A percentile compares a stretch with the other conserved stretches of the same genome.
Conservation (phyloP, 2,329 filamentous ascomycete species). For the Xylariaceae sp. region DNA sequence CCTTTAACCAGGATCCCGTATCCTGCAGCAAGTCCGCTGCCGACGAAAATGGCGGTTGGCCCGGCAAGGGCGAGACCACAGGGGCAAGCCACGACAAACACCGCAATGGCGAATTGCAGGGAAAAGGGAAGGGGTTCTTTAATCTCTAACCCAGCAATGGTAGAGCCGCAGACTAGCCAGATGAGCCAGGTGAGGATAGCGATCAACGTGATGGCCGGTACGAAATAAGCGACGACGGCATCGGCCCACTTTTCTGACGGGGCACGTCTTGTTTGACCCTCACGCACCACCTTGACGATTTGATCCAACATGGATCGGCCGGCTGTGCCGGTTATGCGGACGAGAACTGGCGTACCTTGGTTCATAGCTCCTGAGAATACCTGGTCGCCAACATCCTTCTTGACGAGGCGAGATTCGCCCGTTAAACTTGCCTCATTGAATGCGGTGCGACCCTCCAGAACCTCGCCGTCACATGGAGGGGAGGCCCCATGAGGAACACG, state of each 20-base stretch:
- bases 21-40: constrained; percentile 71
- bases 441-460: constrained; percentile 57
- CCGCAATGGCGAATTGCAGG: constrained; percentile 76
- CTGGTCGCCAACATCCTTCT: constrained; percentile 56
- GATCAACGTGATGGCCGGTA: constrained; percentile 64
- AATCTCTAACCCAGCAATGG: constrained; percentile 47
- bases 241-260: constrained; percentile 73
- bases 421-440: constrained; percentile 93
- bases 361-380: constrained; percentile 74
- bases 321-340: constrained; percentile 58
- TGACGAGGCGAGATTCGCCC: constrained; percentile 64
- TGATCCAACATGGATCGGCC: constrained; percentile 74
- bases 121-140: constrained; percentile 48
- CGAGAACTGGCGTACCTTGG: constrained; percentile 56
- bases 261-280: constrained; percentile 70
- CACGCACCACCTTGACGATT: constrained; percentile 70
- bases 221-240: constrained; percentile 68
- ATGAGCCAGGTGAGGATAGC: constrained; percentile 66
- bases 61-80: constrained; percentile 81
- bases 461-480: constrained; percentile 73
- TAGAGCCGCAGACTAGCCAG: constrained; percentile 62
- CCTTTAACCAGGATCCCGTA: constrained; percentile 78
- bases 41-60: constrained; percentile 79
- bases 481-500: constrained; percentile 73
- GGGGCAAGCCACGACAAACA: constrained; percentile 82